Base-by-base conservation (phyloP, 306 rosid species). In the Mucuna pruriens region DNA sequence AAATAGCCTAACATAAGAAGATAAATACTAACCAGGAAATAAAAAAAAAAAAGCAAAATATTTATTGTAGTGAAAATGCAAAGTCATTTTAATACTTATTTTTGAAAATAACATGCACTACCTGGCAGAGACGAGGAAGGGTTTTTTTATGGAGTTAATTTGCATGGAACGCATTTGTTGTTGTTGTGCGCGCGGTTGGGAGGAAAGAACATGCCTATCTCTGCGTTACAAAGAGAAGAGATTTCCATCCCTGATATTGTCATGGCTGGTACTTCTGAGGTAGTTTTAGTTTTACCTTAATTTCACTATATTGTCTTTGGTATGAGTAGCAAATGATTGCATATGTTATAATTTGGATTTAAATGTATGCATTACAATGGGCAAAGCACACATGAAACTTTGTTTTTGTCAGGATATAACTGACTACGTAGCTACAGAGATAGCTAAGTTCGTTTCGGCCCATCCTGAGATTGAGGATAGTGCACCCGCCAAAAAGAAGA, bases 71-170 rank as follows among this genome's bases (percentile, higher is more conserved):
- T 36, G 40, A 36, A 36, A 36, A 36, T 36, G 40, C 31, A 29
- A 29, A 29, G 3, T 29, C 31, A 29, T 29, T 29, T 29, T 29
- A 29, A 29, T 29, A 29, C 2, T 29, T 29, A 29, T 29, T 29
- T 29, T 1, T 29, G 3, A 29, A 29, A 29, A 29, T 29, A 16
- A 23, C 51, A 8, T 34, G 70, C 5, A 65, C 61, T 84, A 42
- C 19, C n/a, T 84, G 80, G 33, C 88, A 92, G 93, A 80, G 90
- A 89, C 61, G 97, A 88, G 82, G 87, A 90, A 76, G 95, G 93
- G 8, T 55, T 89, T 11, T 90, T 34, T 44, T 89, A 90, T 86
- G 95, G 95, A 19, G 89, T 90, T 23, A 88, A 89, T 81, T 84
- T 90, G 86, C 80, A 85, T 4, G 87, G 85, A 22, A 80, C 81